These are phyloP conservation scores for Staphylotrichum longicolle DNA, from an alignment of 495 filamentous ascomycete genomes.

Conservation along the genomic window DNA sequence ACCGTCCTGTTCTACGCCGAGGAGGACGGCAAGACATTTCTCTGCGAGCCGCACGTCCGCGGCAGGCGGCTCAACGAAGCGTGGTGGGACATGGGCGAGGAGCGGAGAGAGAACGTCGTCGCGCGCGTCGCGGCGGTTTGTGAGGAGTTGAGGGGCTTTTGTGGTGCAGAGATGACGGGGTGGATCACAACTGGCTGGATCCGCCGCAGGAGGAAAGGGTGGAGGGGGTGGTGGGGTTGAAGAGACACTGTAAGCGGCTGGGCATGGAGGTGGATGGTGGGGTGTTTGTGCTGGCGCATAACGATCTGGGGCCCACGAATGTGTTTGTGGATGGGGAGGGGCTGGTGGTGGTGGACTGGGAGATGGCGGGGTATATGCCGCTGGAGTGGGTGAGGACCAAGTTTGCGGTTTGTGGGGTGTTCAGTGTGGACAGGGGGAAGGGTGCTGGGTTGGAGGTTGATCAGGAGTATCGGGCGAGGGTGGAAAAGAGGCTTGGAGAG, in stretches of 20 bases:
- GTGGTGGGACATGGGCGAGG: constrained; percentile 8
- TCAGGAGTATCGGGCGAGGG: constrained; percentile 4
- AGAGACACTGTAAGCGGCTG: constrained; percentile 3
- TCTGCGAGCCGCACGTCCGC: neutral
- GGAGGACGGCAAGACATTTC: constrained; percentile 3
- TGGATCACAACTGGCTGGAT: constrained; percentile 5
- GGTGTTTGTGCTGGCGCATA: constrained; percentile 5
- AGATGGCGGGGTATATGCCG: constrained; percentile 16
- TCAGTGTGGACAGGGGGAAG: constrained; percentile 7
- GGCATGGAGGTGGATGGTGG: constrained; percentile 8
- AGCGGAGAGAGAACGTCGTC: constrained; percentile 6
- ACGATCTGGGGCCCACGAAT: constrained; percentile 13
- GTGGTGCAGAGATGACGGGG: neutral
- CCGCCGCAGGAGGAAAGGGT: neutral
- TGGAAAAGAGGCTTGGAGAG: constrained; percentile 13
- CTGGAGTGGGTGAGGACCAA: constrained; percentile 19
- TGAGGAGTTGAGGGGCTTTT: neutral
- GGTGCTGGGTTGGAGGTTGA: constrained; percentile 3
- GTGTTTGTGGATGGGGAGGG: constrained; percentile 5
- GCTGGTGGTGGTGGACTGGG: constrained; percentile 12
- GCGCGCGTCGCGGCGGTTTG: constrained; percentile 3
- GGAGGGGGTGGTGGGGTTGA: neutral
- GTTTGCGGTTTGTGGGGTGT: constrained; percentile 15
- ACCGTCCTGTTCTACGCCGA: constrained; percentile 8
- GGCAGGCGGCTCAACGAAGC: constrained; percentile 15